Evolutionary conservation across 108 stramenopile species (phyloP).

Genomic region (Nitzschia inconspicua): DNA sequence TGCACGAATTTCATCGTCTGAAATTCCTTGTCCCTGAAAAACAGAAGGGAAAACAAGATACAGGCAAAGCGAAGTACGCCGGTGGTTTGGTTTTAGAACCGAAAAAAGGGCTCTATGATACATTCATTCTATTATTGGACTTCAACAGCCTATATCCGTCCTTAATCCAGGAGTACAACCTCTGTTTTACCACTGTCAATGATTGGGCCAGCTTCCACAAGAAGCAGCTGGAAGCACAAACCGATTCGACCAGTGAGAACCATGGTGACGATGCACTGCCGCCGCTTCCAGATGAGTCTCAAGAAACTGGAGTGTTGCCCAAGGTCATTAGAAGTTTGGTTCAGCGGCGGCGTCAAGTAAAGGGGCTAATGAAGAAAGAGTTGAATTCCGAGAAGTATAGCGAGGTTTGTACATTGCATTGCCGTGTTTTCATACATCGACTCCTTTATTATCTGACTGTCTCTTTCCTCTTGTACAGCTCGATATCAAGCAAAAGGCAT

Average conservation of each 20-base stretch:
- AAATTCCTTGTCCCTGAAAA: conserved; percentile 96
- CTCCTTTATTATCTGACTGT: too few relatives aligned
- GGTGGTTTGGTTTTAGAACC: conserved; percentile 99
- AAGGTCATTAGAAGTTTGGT: conserved; percentile 95
- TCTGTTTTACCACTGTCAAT: conserved; percentile 97
- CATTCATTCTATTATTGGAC: conserved; percentile 97
- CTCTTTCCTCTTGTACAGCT: conserved; percentile 45
- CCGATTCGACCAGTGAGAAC: conserved; percentile 16
- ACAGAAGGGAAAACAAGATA: conserved; percentile 35
- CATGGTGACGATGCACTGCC: conserved; percentile 64
- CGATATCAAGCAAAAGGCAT: conserved; percentile 97
- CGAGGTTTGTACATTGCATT: conserved; percentile 51
- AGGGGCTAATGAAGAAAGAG: conserved; percentile 89
- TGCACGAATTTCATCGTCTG: conserved; percentile 97
- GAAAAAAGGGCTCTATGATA: conserved; percentile 99
- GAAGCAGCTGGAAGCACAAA: conserved; percentile 5
- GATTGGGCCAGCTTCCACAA: conserved; percentile 76
- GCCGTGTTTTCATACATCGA: neutral
- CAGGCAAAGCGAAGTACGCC: conserved; percentile 88
- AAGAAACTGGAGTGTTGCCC: conserved; percentile 91
- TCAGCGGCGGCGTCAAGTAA: conserved; percentile 92
- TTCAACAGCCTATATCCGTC: conserved; percentile 99
- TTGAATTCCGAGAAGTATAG: conserved; percentile 58
- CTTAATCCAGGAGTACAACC: conserved; percentile 99
- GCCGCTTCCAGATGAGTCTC: conserved; percentile 82